phyloP scores from a whole-genome alignment of 768 basidiomycete species.

The Podaxis rugospora region DNA sequence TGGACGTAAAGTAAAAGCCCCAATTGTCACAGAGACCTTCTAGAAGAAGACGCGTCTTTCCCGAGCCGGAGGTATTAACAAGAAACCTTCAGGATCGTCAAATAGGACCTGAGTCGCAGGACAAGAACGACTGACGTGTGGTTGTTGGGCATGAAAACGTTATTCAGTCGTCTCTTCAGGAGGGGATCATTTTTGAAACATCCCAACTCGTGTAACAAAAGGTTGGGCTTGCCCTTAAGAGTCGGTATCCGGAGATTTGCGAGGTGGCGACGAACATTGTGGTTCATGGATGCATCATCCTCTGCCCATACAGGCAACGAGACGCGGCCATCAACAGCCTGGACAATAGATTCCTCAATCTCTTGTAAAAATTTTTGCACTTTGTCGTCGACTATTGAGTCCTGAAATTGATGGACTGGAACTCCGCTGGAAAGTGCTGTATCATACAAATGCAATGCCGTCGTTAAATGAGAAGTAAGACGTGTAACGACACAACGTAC shows the following conservation, averaged over 20 bases:
- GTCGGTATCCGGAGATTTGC: slow-evolving; percentile 28
- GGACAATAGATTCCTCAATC: slow-evolving; percentile 26
- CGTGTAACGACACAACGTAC: slow-evolving; percentile 15
- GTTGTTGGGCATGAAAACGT: slow-evolving; percentile 40
- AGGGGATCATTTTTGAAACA: slow-evolving; percentile 28
- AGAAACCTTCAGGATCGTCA: slow-evolving; percentile 27
- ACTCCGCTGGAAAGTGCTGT: slow-evolving; percentile 3
- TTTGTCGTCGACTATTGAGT: slow-evolving; percentile 14
- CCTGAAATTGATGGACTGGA: slow-evolving; percentile 5
- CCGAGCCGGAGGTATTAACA: slow-evolving; percentile 45
- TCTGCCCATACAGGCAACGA: slow-evolving; percentile 29
- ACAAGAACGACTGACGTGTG: slow-evolving; percentile 29
- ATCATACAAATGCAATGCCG: background rate
- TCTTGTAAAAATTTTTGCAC: slow-evolving; percentile 22
- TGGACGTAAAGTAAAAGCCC: slow-evolving; percentile 45
- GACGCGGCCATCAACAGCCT: slow-evolving; percentile 29
- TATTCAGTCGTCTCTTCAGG: slow-evolving; percentile 29
- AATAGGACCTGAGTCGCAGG: background rate
- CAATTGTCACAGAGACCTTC: slow-evolving; percentile 41
- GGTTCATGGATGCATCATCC: slow-evolving; percentile 15
- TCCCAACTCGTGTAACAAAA: slow-evolving; percentile 37
- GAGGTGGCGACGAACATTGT: slow-evolving; percentile 22
- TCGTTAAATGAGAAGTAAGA: background rate
- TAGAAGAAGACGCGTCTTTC: slow-evolving; percentile 39
- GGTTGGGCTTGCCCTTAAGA: slow-evolving; percentile 34